Base-by-base conservation (phyloP, 2,329 filamentous ascomycete species). In the Aspergillus fijiensis region DNA sequence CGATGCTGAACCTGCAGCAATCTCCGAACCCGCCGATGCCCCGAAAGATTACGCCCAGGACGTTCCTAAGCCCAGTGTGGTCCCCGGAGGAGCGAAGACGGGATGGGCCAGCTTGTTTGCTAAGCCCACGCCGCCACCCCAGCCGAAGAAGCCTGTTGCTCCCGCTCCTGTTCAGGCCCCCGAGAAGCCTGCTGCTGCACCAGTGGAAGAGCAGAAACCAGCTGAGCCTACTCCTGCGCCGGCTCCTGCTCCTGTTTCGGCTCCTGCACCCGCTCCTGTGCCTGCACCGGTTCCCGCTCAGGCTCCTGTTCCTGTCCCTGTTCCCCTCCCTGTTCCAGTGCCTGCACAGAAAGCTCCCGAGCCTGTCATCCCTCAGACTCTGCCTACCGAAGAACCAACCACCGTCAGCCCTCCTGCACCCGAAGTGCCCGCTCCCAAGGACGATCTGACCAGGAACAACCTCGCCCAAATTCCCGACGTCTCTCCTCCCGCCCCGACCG, bases 361-460 rank as follows among this genome's bases (percentile, higher is more conserved):
- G 54, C 68, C 70, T 12, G 70, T 69, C 60, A 66, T 72, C 57
- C 73, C 73, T 60, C 56, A 63, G 21, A 65, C 68, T 60, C 56
- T 63, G 29, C 66, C 69, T 6, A 67, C 70, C 51, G 76, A 78
- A 66, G 76, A 78, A 65, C 65, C 72, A 14, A 69, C 74, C 25
- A 68, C 70, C 39, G 77, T 76, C 64, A 70, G 74, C 23, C 73
- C 78, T 55, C 71, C 76, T 25, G 72, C 73, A 35, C 72, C 80
- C 61, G 72, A 76, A 57, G 68, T 94, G 50, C 83, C 85, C 51
- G 89, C 90, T 16, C 85, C 91, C 25, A 89, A 90, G 77, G 91
- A 92, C 74, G 87, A 93, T 70, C 85, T 98, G 66, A 98, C 94
- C 29, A 88, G 94, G 79, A 89, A 88, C 69, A 98, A 98, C 77